These are phyloP conservation scores for Drosera spatulata DNA, from an alignment of 179 eudicot species.

Conservation along the genomic window DNA sequence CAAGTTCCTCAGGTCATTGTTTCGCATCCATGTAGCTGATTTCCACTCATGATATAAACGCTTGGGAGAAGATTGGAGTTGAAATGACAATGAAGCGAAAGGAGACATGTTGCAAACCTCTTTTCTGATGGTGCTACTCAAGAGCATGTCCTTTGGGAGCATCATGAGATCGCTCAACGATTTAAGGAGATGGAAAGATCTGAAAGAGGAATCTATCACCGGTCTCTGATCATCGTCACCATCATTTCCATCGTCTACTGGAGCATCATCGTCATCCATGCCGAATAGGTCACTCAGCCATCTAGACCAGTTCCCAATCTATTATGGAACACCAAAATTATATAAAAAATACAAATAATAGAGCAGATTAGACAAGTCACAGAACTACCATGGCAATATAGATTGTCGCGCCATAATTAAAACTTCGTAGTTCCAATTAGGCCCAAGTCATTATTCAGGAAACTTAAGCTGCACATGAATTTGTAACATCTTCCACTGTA, in stretches of 20 bases:
- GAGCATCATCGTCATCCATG: conserved; percentile 63
- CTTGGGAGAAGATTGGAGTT: too few relatives aligned
- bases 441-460: too few relatives aligned
- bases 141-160: conserved; percentile 91
- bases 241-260: conserved; percentile 22
- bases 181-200: conserved; percentile 70
- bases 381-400: too few relatives aligned
- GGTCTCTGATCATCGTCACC: conserved; percentile 7
- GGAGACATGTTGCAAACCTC: conserved; percentile 29
- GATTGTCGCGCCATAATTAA: too few relatives aligned
- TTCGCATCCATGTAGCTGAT: too few relatives aligned
- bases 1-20: too few relatives aligned
- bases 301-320: conserved; percentile 96
- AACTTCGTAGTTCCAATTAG: too few relatives aligned
- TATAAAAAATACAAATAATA: not conserved
- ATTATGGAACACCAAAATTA: conserved; percentile 4
- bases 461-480: not conserved
- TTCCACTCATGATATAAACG: too few relatives aligned
- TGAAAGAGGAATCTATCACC: conserved; percentile 37
- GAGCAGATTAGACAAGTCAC: too few relatives aligned
- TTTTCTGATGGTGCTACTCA: conserved; percentile 51
- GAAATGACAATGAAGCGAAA: too few relatives aligned
- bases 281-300: conserved; percentile 81
- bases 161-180: conserved; percentile 95
- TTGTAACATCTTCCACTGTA: not conserved